Evolutionary conservation across 2,329 filamentous ascomycete genomes (phyloP).

Genomic region (Colletotrichum lindemuthianum): DNA sequence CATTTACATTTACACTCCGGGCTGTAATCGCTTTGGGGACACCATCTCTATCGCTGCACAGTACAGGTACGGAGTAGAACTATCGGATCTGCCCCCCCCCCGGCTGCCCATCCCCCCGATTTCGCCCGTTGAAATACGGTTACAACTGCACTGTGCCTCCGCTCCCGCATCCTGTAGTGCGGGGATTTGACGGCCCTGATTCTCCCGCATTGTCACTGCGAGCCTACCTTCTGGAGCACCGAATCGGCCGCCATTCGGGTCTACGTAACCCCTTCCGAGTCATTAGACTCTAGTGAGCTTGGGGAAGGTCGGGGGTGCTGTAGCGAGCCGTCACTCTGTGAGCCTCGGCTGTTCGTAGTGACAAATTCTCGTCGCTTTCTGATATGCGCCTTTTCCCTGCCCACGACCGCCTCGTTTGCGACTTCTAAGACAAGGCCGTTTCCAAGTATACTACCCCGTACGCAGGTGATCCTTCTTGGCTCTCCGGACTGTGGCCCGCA

Average conservation of each 20-base stretch:
- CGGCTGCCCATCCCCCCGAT: slow-evolving; percentile 22
- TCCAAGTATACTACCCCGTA: slow-evolving; percentile 16
- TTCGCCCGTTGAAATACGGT: slow-evolving; percentile 21
- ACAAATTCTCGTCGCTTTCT: slow-evolving; percentile 5
- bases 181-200: slow-evolving; percentile 36
- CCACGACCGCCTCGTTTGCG: slow-evolving; percentile 28
- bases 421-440: slow-evolving; percentile 25
- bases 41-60: slow-evolving; percentile 14
- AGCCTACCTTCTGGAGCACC: slow-evolving; percentile 19
- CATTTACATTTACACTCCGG: neutral
- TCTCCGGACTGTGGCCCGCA: slow-evolving; percentile 12
- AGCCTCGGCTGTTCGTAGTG: slow-evolving; percentile 21
- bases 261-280: slow-evolving; percentile 30
- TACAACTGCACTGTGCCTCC: slow-evolving; percentile 31
- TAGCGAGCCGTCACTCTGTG: slow-evolving; percentile 15
- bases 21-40: slow-evolving; percentile 9
- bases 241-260: slow-evolving; percentile 22
- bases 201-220: slow-evolving; percentile 26
- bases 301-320: slow-evolving; percentile 17
- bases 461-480: slow-evolving; percentile 28
- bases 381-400: slow-evolving; percentile 30
- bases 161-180: slow-evolving; percentile 33
- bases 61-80: neutral
- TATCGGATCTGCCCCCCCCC: slow-evolving; percentile 23
- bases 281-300: slow-evolving; percentile 26